Conservation (phyloP, 345 rosid species). For the Euphorbia peplus region DNA sequence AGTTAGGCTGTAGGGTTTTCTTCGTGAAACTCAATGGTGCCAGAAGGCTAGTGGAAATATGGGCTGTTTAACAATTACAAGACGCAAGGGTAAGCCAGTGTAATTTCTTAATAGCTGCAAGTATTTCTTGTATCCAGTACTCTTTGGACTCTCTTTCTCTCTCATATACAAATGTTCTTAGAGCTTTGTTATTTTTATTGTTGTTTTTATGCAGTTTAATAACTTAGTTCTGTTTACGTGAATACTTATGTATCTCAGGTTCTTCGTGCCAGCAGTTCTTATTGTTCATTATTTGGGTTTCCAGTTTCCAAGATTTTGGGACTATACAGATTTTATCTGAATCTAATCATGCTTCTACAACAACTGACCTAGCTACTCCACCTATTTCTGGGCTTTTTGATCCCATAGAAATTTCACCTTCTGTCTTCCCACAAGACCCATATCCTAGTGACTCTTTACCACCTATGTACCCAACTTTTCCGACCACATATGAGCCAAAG, state of each 20-base stretch:
- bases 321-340: constrained; percentile 37
- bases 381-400: constrained; percentile 66
- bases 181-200: neutral
- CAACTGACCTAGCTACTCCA: constrained; percentile 61
- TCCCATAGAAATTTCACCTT: constrained; percentile 90
- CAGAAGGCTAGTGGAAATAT: constrained; percentile 45
- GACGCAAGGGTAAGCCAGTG: constrained; percentile 43
- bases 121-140: neutral
- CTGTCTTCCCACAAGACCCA: constrained; percentile 65
- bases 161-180: neutral
- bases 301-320: constrained; percentile 59
- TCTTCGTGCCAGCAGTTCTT: constrained; percentile 48
- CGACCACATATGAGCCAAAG: constrained; percentile 70
- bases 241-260: constrained; percentile 47
- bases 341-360: constrained; percentile 46
- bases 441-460: constrained; percentile 55
- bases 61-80: constrained; percentile 41
- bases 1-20: constrained; percentile 24
- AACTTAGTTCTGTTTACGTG: constrained; percentile 8
- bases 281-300: constrained; percentile 61
- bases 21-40: constrained; percentile 48
- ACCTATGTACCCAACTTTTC: constrained; percentile 84
- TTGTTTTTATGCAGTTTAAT: neutral
- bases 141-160: neutral
- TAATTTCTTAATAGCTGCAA: constrained; percentile 9